Evolutionary conservation across 306 rosid genomes (phyloP).

Genomic region (Vicia villosa): DNA sequence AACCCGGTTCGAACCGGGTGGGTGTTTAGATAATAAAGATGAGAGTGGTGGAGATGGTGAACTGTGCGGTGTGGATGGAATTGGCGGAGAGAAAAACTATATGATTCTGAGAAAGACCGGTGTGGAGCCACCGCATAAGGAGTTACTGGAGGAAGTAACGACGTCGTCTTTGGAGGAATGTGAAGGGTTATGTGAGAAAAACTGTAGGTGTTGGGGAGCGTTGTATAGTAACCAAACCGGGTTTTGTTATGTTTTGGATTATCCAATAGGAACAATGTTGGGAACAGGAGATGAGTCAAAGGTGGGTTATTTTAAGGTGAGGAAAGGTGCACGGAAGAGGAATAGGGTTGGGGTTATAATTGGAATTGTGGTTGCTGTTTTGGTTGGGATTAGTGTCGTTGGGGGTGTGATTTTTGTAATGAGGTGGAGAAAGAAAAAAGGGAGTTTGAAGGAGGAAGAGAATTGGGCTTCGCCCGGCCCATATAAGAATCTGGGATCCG

Average conservation of each 20-base stretch:
- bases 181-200: slow-evolving; percentile 55
- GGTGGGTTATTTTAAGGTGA: slow-evolving; percentile 80
- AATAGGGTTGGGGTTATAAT: slow-evolving; percentile 43
- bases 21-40: slow-evolving; percentile 34
- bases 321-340: slow-evolving; percentile 34
- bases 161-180: slow-evolving; percentile 58
- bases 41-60: slow-evolving; percentile 43
- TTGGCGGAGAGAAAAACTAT: slow-evolving; percentile 37
- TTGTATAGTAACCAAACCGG: slow-evolving; percentile 59
- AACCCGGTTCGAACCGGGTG: slow-evolving; percentile 49
- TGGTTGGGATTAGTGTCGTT: slow-evolving; percentile 26
- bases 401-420: slow-evolving; percentile 43
- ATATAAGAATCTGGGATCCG: slow-evolving; percentile 78
- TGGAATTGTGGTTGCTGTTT: slow-evolving; percentile 29
- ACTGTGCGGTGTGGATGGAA: slow-evolving; percentile 49
- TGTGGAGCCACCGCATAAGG: slow-evolving; percentile 70
- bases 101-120: slow-evolving; percentile 56
- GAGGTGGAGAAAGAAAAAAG: slow-evolving; percentile 36
- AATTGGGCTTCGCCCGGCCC: slow-evolving; percentile 67
- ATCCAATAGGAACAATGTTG: slow-evolving; percentile 64
- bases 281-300: slow-evolving; percentile 57
- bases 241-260: slow-evolving; percentile 67
- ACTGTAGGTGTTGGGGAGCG: slow-evolving; percentile 89
- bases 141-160: slow-evolving; percentile 44
- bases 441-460: slow-evolving; percentile 44